Conservation (phyloP, 2,329 filamentous ascomycete species). For the Aureobasidium sp. region DNA sequence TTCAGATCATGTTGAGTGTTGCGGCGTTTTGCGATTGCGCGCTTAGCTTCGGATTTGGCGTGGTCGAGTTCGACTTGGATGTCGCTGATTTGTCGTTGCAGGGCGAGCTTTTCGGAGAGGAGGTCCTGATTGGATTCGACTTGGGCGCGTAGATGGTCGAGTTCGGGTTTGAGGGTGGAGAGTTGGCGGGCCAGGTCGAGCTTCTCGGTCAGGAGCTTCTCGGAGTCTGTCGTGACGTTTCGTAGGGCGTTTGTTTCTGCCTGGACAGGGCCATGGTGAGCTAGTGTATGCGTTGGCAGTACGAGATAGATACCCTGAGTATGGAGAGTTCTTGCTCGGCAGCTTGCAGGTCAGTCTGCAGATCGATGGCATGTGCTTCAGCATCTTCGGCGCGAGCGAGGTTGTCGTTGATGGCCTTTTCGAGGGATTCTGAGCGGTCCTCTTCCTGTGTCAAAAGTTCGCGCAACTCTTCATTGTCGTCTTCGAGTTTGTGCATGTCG, state of each 20-base stretch:
- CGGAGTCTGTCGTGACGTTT: constrained; percentile 58
- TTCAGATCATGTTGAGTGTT: constrained; percentile 42
- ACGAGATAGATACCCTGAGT: constrained; percentile 39
- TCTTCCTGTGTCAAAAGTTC: constrained; percentile 54
- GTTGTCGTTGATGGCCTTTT: constrained; percentile 42
- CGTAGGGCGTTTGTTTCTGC: constrained; percentile 64
- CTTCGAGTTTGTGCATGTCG: constrained; percentile 60
- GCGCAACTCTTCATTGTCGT: constrained; percentile 63
- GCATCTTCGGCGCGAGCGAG: constrained; percentile 41
- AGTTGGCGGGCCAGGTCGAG: constrained; percentile 53
- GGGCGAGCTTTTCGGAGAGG: constrained; percentile 67
- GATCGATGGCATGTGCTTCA: constrained; percentile 33
- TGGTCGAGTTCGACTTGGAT: constrained; percentile 76
- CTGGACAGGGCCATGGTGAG: constrained; percentile 34
- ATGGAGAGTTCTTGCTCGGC: constrained; percentile 48
- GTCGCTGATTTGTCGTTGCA: constrained; percentile 69
- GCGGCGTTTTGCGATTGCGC: constrained; percentile 43
- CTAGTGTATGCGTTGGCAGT: not conserved
- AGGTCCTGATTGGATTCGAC: constrained; percentile 55
- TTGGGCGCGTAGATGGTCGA: constrained; percentile 55
- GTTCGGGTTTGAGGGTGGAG: constrained; percentile 49
- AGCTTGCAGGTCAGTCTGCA: constrained; percentile 44
- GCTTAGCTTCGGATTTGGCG: constrained; percentile 62
- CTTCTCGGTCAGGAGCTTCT: constrained; percentile 61
- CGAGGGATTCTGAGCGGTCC: constrained; percentile 49